Conservation (phyloP, 352 stramenopile species). For the Globisporangium nagaii region DNA sequence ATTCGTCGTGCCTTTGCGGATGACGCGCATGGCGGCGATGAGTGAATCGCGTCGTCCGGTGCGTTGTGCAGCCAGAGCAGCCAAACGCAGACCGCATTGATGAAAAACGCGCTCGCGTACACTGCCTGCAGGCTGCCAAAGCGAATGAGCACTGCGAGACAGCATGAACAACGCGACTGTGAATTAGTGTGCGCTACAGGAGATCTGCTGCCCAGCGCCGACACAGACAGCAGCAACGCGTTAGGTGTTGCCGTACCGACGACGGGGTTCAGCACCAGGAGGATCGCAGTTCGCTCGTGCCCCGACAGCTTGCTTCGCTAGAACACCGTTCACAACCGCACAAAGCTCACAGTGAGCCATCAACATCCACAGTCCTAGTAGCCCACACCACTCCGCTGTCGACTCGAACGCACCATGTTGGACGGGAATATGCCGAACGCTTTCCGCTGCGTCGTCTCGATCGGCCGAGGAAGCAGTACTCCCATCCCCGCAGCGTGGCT, state of each 20-base stretch:
- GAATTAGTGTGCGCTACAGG: background rate
- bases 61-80: slow-evolving; percentile 32
- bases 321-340: no score
- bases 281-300: slow-evolving; percentile 18
- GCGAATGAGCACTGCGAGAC: slow-evolving; percentile 29
- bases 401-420: slow-evolving; percentile 3
- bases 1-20: background rate
- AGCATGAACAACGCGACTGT: background rate
- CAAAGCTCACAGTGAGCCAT: no score
- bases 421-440: slow-evolving; percentile 7
- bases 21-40: background rate
- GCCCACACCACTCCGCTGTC: no score
- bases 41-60: background rate
- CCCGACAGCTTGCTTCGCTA: slow-evolving; percentile 8
- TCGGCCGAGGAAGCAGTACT: background rate
- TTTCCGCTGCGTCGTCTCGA: background rate
- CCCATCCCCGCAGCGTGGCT: background rate
- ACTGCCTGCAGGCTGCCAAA: slow-evolving; percentile 28
- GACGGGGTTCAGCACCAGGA: slow-evolving; percentile 36
- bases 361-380: no score
- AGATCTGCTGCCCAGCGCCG: no score
- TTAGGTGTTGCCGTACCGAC: slow-evolving; percentile 22
- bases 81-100: slow-evolving; percentile 39
- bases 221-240: no score
- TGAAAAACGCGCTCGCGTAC: slow-evolving; percentile 21